Evolutionary conservation across 176 grass and related monocot species (phyloP), one percentile per base, ranked within the genome.

Genomic region (Ensete glaucum): DNA sequence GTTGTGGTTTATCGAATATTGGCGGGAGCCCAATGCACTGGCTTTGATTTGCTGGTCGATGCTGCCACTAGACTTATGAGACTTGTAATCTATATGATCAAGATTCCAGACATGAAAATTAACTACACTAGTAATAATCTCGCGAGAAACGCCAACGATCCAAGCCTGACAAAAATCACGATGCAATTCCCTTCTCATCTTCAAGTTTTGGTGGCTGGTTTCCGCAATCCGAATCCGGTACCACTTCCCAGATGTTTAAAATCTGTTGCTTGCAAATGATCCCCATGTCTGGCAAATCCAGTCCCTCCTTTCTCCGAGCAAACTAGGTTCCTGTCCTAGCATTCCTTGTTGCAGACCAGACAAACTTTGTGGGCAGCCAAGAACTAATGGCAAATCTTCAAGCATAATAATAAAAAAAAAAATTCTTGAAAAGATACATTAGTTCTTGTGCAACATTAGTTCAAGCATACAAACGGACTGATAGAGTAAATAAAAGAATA

Each of bases 211-310:
- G 90, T 59, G 26, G 82, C 83, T 48, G 95, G 91, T 69, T 68
- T 99, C 79, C 91, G 88, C 82, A 99, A 82, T 20, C 95, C 91
- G 73, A 99, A 80, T 17, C 95, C 95, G 17, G 86, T 82, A 67
- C 91, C 95, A 80, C 90, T 94, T 1, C 95, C 91, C 62, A 99
- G 78, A 84, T 99, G 81, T 84, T 94, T 94, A 71, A 99, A 99
- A 20, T 94, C 85, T 9, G 78, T 93, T 17, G 91, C 95, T 34
- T 88, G 86, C 67, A 99, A 53, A 67, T 34, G 85, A 55, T 91
- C 86, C 1, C 81, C 91, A 51, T 99, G 95, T 13, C 84, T 86
- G 0, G 91, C 74, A 9, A 99, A 99, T 29, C 95, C 95, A 1
- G 95, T 94, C 64, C 95, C 95, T 83, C 96, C 96, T 90, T 94